Conservation (phyloP, 1,284 basidiomycete species). For the Pseudozyma thailandica region DNA sequence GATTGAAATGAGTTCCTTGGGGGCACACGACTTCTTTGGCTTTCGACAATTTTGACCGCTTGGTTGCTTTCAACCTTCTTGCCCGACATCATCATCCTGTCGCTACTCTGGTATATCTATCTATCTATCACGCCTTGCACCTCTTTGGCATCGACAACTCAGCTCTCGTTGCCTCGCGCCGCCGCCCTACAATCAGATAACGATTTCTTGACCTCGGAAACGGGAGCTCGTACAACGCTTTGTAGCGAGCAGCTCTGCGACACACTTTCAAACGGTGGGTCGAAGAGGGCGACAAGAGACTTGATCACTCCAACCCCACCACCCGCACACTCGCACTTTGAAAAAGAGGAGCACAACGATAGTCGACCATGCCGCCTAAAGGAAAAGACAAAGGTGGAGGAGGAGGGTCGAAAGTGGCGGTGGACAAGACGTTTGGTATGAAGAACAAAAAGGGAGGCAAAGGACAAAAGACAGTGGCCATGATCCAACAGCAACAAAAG, state of each 20-base stretch:
- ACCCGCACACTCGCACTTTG: background rate
- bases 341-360: too few relatives aligned
- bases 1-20: background rate
- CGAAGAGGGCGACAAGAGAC: too few relatives aligned
- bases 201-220: too few relatives aligned
- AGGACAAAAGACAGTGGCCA: conserved; percentile 84
- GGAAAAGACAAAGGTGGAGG: conserved; percentile 54
- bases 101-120: too few relatives aligned
- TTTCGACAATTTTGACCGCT: background rate
- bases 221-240: too few relatives aligned
- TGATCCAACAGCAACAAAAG: conserved; percentile 78
- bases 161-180: too few relatives aligned
- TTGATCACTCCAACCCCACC: background rate
- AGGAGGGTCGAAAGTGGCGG: conserved; percentile 71
- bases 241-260: too few relatives aligned
- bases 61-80: background rate
- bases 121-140: too few relatives aligned
- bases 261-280: too few relatives aligned
- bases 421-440: conserved; percentile 77
- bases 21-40: too few relatives aligned
- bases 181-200: too few relatives aligned
- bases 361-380: conserved; percentile 62
- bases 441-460: conserved; percentile 91
- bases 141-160: too few relatives aligned
- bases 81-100: background rate